Base-by-base conservation (phyloP, 1,284 basidiomycete genomes). In the Fomes fomentarius region DNA sequence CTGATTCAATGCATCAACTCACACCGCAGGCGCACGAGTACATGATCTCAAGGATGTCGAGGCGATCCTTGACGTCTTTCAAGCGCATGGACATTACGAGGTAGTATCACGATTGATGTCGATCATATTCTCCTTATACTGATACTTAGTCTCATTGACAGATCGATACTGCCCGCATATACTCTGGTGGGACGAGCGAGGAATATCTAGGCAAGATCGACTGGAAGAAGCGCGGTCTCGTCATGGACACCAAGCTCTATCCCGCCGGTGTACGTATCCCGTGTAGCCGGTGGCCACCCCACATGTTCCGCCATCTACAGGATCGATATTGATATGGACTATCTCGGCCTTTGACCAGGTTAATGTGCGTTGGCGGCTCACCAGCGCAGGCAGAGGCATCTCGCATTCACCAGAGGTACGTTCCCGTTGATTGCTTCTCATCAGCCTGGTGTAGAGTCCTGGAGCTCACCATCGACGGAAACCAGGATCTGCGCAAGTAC, bases 21-120 rank as follows among this genome's bases (percentile, higher is more conserved):
- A n/a, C n/a, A n/a, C n/a, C n/a, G n/a, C n/a, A n/a, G n/a, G n/a
- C n/a, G n/a, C 79, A 1, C 76, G 83, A 3, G 78, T 85, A 4
- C 74, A 81, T 60, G 74, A 80, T 56, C 57, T 86, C 31, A 71
- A 78, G 53, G 76, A 78, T 15, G 75, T 82, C 22, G 74, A 77
- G 40, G 73, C 72, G 1, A 85, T 86, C 47, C 67, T 86, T 25
- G 79, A 85, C 60, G 74, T 79, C 28, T 85, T 86, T 66, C 75
- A 77, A 28, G 70, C 73, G 7, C 83, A 86, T 66, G 84, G 85
- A 0, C 84, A 85, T 61, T 72, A 60, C 31, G 79, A 81, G 67
- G 73, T 77, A 33, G 38, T 58, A n/a, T 1, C 5, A 11, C 15
- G n/a, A n/a, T n/a, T n/a, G 69, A 76, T n/a, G n/a, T n/a, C n/a